Percentiles rank a stretch among this genome's conserved stretches.
Conservation (phyloP, 129 eudicot species). For the Artemisia annua region DNA sequence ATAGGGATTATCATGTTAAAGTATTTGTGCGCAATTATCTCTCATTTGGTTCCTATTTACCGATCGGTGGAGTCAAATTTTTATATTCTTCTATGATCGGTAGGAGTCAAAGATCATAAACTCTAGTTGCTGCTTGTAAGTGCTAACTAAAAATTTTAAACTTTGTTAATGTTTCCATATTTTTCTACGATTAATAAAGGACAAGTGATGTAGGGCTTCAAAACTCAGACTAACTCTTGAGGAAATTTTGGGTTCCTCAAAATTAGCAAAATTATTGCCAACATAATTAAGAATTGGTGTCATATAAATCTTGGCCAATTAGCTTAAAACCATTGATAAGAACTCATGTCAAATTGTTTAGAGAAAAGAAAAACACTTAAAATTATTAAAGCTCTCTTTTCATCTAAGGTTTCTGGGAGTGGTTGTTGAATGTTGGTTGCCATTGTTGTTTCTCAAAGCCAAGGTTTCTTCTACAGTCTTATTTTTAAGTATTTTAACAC, state of each 20-base stretch:
- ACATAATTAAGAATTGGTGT: conserved; percentile 15
- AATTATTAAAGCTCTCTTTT: conserved; percentile 23
- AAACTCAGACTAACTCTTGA: conserved; percentile 35
- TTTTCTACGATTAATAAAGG: not conserved
- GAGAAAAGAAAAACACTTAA: not conserved
- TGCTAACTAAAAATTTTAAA: no score
- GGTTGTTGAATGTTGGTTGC: conserved; percentile 55
- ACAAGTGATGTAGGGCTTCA: conserved; percentile 34
- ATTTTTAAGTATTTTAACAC: not conserved
- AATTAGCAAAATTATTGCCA: conserved; percentile 35
- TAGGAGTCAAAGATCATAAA: no score
- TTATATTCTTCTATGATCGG: no score
- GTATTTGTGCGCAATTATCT: no score
- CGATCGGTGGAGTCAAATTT: no score
- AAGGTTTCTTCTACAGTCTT: conserved; percentile 48
- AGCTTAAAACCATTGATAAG: conserved; percentile 27
- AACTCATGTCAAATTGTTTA: conserved; percentile 19
- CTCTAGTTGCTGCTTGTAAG: no score
- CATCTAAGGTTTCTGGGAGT: conserved; percentile 47
- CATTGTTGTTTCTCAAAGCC: conserved; percentile 46
- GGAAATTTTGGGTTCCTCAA: conserved; percentile 41
- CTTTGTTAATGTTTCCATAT: not conserved
- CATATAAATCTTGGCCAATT: conserved; percentile 27
- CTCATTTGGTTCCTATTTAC: no score
- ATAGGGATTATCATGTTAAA: no score